Conservation (phyloP, 345 rosid species). For the Erodium maritimum region DNA sequence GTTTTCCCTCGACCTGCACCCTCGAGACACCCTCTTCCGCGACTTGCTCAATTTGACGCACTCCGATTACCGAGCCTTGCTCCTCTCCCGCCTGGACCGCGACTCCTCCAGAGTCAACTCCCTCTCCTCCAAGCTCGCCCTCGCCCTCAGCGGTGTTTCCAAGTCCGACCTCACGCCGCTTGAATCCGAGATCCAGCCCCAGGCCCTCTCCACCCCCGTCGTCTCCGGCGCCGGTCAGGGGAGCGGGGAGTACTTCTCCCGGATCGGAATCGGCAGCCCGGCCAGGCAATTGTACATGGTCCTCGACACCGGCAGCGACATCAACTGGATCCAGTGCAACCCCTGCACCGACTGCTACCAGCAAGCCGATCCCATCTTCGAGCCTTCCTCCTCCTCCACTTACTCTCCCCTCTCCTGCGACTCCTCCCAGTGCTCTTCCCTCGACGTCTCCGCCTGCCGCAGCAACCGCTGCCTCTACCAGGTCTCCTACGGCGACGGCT, state of each 20-base stretch:
- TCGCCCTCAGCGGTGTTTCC: slow-evolving; percentile 35
- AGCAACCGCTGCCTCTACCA: slow-evolving; percentile 50
- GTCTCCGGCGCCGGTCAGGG: slow-evolving; percentile 70
- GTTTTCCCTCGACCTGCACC: too few relatives aligned
- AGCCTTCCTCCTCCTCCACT: slow-evolving; percentile 57
- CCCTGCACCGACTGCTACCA: slow-evolving; percentile 76
- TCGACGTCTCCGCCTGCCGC: slow-evolving; percentile 45
- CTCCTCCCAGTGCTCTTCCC: slow-evolving; percentile 39
- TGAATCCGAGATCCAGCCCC: slow-evolving; percentile 20
- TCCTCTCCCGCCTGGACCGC: slow-evolving; percentile 54
- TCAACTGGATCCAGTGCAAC: slow-evolving; percentile 79
- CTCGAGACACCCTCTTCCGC: too few relatives aligned
- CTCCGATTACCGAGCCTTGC: slow-evolving; percentile 43
- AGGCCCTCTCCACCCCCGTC: slow-evolving; percentile 54
- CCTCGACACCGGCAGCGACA: slow-evolving; percentile 51
- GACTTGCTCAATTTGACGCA: too few relatives aligned
- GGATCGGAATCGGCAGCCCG: slow-evolving; percentile 71
- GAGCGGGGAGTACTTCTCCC: slow-evolving; percentile 88
- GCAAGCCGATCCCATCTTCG: slow-evolving; percentile 69
- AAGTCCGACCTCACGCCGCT: slow-evolving; percentile 47
- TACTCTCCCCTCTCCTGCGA: slow-evolving; percentile 42
- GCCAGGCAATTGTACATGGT: slow-evolving; percentile 35
- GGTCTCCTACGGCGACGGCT: slow-evolving; percentile 89
- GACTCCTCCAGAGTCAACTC: slow-evolving; percentile 60
- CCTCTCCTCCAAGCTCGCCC: slow-evolving; percentile 25